Evolutionary conservation across 2,329 filamentous ascomycete genomes (phyloP).

Genomic region (Aspergillus hortae): DNA sequence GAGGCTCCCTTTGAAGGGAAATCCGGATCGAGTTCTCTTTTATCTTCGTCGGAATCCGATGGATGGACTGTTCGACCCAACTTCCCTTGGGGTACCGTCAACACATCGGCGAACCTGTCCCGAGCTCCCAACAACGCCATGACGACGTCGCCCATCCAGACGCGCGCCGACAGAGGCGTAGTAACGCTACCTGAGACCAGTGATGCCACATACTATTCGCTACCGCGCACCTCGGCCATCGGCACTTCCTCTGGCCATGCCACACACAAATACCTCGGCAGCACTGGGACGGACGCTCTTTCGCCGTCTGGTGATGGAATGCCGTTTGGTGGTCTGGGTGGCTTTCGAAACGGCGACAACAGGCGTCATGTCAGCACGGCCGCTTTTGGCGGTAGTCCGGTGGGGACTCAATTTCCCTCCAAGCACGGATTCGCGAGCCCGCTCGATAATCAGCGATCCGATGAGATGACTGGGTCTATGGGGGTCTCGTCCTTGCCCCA

Average conservation of each 20-base stretch:
- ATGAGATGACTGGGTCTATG: slow-evolving; percentile 27
- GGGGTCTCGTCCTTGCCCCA: slow-evolving; percentile 29
- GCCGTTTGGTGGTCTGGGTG: slow-evolving; percentile 26
- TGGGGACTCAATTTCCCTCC: slow-evolving; percentile 26
- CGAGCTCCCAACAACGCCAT: slow-evolving; percentile 44
- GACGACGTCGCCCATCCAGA: slow-evolving; percentile 58
- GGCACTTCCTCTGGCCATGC: slow-evolving; percentile 2
- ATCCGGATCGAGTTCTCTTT: slow-evolving; percentile 66
- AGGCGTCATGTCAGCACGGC: slow-evolving; percentile 30
- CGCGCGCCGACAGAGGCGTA: slow-evolving; percentile 46
- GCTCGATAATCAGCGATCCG: slow-evolving; percentile 26
- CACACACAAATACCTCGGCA: slow-evolving; percentile 32
- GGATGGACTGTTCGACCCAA: slow-evolving; percentile 53
- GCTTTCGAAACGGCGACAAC: slow-evolving; percentile 32
- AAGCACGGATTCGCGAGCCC: slow-evolving; percentile 28
- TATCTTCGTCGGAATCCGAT: slow-evolving; percentile 66
- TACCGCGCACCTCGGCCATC: slow-evolving; percentile 36
- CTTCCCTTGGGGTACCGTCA: slow-evolving; percentile 58
- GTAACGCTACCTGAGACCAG: slow-evolving; percentile 41
- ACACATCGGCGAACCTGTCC: slow-evolving; percentile 43
- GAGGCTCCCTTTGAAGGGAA: slow-evolving; percentile 49
- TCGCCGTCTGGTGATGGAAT: slow-evolving; percentile 33
- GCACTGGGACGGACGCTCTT: slow-evolving; percentile 29
- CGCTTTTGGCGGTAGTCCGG: slow-evolving; percentile 29
- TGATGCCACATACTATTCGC: slow-evolving; percentile 46